Conservation (phyloP, 148 eudicot species). For the Limonium bicolor region DNA sequence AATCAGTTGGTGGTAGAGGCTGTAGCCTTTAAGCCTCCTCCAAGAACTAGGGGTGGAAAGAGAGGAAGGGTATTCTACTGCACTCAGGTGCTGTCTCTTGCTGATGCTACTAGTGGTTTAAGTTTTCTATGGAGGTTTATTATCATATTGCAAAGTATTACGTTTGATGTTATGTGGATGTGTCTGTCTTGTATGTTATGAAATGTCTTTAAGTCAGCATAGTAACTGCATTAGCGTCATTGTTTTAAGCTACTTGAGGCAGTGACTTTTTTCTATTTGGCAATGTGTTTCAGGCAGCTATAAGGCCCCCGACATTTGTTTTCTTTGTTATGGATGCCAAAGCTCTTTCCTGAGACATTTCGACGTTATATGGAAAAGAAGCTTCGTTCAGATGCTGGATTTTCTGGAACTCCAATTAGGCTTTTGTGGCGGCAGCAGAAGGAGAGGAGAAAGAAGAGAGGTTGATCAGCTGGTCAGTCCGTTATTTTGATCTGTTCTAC, state of each 20-base stretch:
- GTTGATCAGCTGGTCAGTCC: too few relatives aligned
- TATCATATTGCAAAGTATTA: too few relatives aligned
- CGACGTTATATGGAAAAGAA: slow-evolving; percentile 99
- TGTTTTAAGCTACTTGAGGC: too few relatives aligned
- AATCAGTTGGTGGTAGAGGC: slow-evolving; percentile 91
- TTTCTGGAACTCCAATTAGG: slow-evolving; percentile 85
- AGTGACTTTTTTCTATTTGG: not conserved
- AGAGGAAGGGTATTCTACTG: slow-evolving; percentile 94
- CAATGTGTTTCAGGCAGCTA: slow-evolving; percentile 67
- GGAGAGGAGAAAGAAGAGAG: slow-evolving; percentile 39
- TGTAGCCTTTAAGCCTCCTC: slow-evolving; percentile 91
- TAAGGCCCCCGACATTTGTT: slow-evolving; percentile 92
- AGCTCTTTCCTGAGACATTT: slow-evolving; percentile 80
- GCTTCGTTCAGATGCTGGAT: slow-evolving; percentile 78
- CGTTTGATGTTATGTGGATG: too few relatives aligned
- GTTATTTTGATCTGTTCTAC: too few relatives aligned
- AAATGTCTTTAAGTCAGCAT: too few relatives aligned
- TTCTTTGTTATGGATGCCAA: slow-evolving; percentile 94
- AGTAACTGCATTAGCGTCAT: too few relatives aligned
- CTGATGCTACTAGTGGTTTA: too few relatives aligned
- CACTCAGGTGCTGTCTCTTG: slow-evolving; percentile 57
- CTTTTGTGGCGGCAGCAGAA: slow-evolving; percentile 97
- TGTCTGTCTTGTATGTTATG: too few relatives aligned
- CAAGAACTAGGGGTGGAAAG: slow-evolving; percentile 86
- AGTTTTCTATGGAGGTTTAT: too few relatives aligned